These are phyloP conservation scores for Botrytis elliptica DNA, from an alignment of 2,329 filamentous ascomycete species.

Conservation along the genomic window DNA sequence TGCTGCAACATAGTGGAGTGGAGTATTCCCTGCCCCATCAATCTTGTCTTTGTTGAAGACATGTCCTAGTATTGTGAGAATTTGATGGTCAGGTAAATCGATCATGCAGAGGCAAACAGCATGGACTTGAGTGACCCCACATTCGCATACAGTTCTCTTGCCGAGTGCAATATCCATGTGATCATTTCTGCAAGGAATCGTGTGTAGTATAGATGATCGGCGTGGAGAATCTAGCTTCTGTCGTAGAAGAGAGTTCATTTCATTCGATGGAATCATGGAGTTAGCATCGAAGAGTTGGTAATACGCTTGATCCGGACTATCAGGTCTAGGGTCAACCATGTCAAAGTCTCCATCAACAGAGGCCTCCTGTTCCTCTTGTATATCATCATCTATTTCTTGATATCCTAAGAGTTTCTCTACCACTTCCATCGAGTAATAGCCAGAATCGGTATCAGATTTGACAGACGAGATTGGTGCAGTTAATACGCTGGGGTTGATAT, in stretches of 20 bases:
- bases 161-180: constrained; percentile 16
- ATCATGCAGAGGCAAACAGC: constrained; percentile 19
- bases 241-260: not conserved
- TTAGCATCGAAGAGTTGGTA: constrained; percentile 19
- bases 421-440: constrained; percentile 16
- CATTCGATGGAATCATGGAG: constrained; percentile 17
- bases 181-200: constrained; percentile 12
- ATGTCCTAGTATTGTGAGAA: constrained; percentile 11
- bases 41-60: constrained; percentile 1
- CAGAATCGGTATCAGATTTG: constrained; percentile 14
- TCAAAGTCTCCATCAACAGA: not conserved
- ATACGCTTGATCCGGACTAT: constrained; percentile 19
- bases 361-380: constrained; percentile 2
- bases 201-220: constrained; percentile 14
- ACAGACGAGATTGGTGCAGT: not conserved
- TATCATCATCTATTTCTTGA: not conserved
- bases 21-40: constrained; percentile 19
- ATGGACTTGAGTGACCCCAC: constrained; percentile 17
- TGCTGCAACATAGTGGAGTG: constrained; percentile 19
- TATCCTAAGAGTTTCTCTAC: not conserved
- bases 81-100: constrained; percentile 5
- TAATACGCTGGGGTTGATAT: constrained; percentile 6
- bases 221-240: constrained; percentile 4
- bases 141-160: constrained; percentile 2
- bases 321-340: not conserved